Percentiles rank a stretch among this genome's conserved stretches.
These are phyloP conservation scores for Aphanomyces stellatus DNA, from an alignment of 352 stramenopile species.

Conservation along the genomic window DNA sequence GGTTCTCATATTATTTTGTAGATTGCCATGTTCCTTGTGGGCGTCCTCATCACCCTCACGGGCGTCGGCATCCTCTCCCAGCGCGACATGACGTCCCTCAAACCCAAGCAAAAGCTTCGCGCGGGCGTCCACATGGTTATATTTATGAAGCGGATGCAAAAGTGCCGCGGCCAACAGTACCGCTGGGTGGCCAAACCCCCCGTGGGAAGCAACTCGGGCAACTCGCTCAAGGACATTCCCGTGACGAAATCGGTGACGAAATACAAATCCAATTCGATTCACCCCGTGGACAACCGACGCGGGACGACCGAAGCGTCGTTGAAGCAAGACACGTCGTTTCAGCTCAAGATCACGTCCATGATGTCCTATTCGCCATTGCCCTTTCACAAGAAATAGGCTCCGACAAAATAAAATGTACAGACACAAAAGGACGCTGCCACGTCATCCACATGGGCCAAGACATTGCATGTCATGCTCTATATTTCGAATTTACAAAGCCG, in stretches of 20 bases:
- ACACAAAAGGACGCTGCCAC: too few relatives aligned
- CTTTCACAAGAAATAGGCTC: too few relatives aligned
- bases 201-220: too few relatives aligned
- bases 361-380: too few relatives aligned
- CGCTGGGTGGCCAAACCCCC: not conserved
- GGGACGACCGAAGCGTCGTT: constrained; percentile 4
- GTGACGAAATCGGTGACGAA: constrained; percentile 21
- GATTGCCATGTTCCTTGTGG: constrained; percentile 63
- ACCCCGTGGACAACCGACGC: constrained; percentile 20
- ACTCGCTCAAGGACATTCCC: not conserved
- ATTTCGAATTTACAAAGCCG: too few relatives aligned
- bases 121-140: constrained; percentile 45
- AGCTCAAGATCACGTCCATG: constrained; percentile 49
- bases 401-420: not conserved
- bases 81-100: constrained; percentile 57
- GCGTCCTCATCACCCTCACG: constrained; percentile 53
- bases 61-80: constrained; percentile 61
- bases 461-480: not conserved
- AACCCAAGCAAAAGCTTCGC: constrained; percentile 34
- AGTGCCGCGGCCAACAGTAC: constrained; percentile 18
- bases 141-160: constrained; percentile 58
- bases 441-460: not conserved
- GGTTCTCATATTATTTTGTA: too few relatives aligned
- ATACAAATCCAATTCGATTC: constrained; percentile 39
- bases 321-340: constrained; percentile 16